These are phyloP conservation scores for Phytomonas sp. DNA, from an alignment of 208 protist genomes.

Conservation along the genomic window DNA sequence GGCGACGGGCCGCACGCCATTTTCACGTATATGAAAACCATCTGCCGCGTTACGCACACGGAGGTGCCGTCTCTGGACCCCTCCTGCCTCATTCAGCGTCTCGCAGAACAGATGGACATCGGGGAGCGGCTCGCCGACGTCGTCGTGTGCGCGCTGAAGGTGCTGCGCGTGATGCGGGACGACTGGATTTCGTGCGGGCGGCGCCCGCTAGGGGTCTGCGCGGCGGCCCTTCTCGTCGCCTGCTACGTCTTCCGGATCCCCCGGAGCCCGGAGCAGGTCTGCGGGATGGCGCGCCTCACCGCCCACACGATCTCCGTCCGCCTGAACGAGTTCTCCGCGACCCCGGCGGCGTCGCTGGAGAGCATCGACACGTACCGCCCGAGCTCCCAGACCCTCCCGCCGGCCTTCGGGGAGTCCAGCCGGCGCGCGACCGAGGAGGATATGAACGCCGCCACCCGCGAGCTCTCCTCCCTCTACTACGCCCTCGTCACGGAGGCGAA, in stretches of 20 bases:
- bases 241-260: slow-evolving; percentile 81
- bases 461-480: slow-evolving; percentile 76
- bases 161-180: slow-evolving; percentile 81
- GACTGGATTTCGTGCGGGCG: slow-evolving; percentile 89
- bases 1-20: slow-evolving; percentile 56
- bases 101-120: slow-evolving; percentile 83
- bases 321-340: slow-evolving; percentile 80
- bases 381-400: slow-evolving; percentile 50
- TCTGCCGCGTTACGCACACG: slow-evolving; percentile 73
- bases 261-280: slow-evolving; percentile 77
- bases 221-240: slow-evolving; percentile 79
- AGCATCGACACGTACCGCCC: slow-evolving; percentile 77
- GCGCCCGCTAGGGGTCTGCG: slow-evolving; percentile 85
- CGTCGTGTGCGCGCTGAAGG: slow-evolving; percentile 79
- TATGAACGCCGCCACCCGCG: slow-evolving; percentile 54
- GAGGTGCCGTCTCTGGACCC: slow-evolving; percentile 81
- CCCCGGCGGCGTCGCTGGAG: slow-evolving; percentile 50
- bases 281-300: slow-evolving; percentile 79
- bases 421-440: slow-evolving; percentile 49
- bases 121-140: slow-evolving; percentile 52
- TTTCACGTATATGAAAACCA: slow-evolving; percentile 61
- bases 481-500: slow-evolving; percentile 82
- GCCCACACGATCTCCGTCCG: slow-evolving; percentile 66
- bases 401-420: slow-evolving; percentile 54
- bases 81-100: slow-evolving; percentile 75